These are phyloP conservation scores for Russula dissimulans DNA, from an alignment of 768 basidiomycete genomes.

Conservation along the genomic window DNA sequence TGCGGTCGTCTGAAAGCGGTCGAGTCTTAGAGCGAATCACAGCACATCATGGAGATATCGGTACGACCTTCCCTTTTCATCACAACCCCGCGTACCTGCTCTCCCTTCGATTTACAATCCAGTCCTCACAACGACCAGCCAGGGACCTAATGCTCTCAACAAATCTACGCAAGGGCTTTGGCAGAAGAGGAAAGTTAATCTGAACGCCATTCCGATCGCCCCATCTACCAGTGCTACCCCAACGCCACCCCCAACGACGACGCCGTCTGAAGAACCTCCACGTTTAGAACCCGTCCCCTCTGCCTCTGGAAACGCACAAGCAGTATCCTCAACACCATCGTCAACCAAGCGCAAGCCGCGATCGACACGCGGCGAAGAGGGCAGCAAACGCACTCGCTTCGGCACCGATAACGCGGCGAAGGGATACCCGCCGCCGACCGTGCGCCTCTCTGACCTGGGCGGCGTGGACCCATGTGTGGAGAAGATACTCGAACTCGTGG, in stretches of 20 bases:
- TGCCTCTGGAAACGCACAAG: neutral
- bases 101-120: neutral
- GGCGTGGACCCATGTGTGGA: conserved; percentile 82
- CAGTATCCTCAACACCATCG: conserved; percentile 20
- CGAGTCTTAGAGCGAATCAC: neutral
- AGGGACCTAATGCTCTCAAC: conserved; percentile 71
- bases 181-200: conserved; percentile 65
- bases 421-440: conserved; percentile 62
- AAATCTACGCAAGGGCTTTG: conserved; percentile 73
- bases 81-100: too few relatives aligned
- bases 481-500: conserved; percentile 93
- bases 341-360: conserved; percentile 58
- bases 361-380: conserved; percentile 43
- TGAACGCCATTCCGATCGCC: conserved; percentile 36
- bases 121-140: conserved; percentile 31
- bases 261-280: conserved; percentile 7
- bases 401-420: conserved; percentile 37
- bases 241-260: conserved; percentile 7
- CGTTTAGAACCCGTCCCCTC: conserved; percentile 1
- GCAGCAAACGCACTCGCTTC: conserved; percentile 44
- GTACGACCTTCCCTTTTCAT: neutral
- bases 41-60: conserved; percentile 3
- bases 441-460: conserved; percentile 77
- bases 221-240: conserved; percentile 23
- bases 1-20: neutral